Percentiles rank a stretch among this genome's conserved stretches.
phyloP scores from a whole-genome alignment of 2,329 filamentous ascomycete species.

The Macroventuria anomochaeta region DNA sequence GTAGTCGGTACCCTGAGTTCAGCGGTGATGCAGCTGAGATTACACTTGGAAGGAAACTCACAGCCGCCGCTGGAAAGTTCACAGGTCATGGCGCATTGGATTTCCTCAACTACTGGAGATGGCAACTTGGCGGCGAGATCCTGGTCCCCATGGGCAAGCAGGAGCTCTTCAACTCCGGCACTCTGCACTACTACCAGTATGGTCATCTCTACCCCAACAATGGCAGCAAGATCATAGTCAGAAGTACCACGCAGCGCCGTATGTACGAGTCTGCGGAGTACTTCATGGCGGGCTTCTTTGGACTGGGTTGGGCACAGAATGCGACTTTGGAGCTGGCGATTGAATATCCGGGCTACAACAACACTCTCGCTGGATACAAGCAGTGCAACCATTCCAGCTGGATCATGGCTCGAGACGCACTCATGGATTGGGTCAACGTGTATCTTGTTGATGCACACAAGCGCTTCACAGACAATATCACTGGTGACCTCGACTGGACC shows the following conservation, averaged over 20 bases:
- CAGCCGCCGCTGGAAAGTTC: slow-evolving; percentile 61
- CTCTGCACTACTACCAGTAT: slow-evolving; percentile 76
- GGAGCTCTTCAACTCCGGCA: slow-evolving; percentile 74
- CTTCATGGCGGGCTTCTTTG: slow-evolving; percentile 80
- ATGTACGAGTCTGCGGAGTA: slow-evolving; percentile 81
- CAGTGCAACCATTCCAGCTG: slow-evolving; percentile 68
- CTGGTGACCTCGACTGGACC: slow-evolving; percentile 45
- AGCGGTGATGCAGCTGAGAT: slow-evolving; percentile 61
- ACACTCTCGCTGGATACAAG: slow-evolving; percentile 71
- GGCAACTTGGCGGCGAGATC: slow-evolving; percentile 72
- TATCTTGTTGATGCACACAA: slow-evolving; percentile 71
- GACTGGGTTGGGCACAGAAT: slow-evolving; percentile 74
- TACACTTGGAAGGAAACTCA: slow-evolving; percentile 64
- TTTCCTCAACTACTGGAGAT: slow-evolving; percentile 74
- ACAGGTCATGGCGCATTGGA: slow-evolving; percentile 64
- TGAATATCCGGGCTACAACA: slow-evolving; percentile 69
- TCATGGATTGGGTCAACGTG: slow-evolving; percentile 64
- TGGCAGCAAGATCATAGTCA: slow-evolving; percentile 73
- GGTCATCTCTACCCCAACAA: slow-evolving; percentile 71
- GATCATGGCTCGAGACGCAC: slow-evolving; percentile 57
- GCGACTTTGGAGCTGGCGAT: slow-evolving; percentile 76
- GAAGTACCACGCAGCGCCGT: slow-evolving; percentile 77
- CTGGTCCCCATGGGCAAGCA: slow-evolving; percentile 75
- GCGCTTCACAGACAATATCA: slow-evolving; percentile 63
- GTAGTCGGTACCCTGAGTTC: slow-evolving; percentile 72